These are phyloP conservation scores for Carnegiea gigantea DNA, from an alignment of 179 eudicot genomes.

Conservation along the genomic window DNA sequence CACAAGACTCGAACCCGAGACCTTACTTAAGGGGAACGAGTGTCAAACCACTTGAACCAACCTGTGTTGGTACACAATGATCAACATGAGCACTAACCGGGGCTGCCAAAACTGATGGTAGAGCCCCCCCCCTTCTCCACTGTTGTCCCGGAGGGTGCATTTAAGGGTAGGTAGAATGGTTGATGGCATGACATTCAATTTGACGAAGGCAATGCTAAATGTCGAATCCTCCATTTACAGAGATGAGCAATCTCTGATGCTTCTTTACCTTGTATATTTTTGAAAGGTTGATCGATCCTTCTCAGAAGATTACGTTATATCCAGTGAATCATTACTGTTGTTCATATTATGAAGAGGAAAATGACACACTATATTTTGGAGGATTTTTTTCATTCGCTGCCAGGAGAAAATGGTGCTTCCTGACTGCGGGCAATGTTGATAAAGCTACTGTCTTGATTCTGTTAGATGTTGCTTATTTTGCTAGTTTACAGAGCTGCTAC, in stretches of 20 bases:
- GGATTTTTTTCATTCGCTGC: not conserved
- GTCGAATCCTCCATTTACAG: not conserved
- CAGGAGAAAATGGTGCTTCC: not conserved
- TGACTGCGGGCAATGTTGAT: too few species aligned
- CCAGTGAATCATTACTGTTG: not conserved
- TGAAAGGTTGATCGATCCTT: not conserved
- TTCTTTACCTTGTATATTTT: not conserved
- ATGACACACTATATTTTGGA: not conserved
- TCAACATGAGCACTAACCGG: not conserved
- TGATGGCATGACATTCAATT: not conserved
- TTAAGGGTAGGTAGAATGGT: not conserved
- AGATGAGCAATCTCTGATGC: not conserved
- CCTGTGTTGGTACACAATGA: too few species aligned
- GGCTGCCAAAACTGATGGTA: not conserved
- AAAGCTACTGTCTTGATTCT: too few species aligned
- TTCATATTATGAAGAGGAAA: not conserved
- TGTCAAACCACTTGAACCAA: too few species aligned
- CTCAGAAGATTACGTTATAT: not conserved
- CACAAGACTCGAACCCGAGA: too few species aligned
- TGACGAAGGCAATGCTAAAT: not conserved
- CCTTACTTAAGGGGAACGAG: too few species aligned
- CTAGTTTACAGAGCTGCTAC: too few species aligned
- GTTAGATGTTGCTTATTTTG: too few species aligned
- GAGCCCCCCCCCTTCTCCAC: too few species aligned
- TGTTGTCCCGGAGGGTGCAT: not conserved